These are phyloP conservation scores for Pyracantha coccinea DNA, from an alignment of 331 rosid genomes.

Conservation along the genomic window DNA sequence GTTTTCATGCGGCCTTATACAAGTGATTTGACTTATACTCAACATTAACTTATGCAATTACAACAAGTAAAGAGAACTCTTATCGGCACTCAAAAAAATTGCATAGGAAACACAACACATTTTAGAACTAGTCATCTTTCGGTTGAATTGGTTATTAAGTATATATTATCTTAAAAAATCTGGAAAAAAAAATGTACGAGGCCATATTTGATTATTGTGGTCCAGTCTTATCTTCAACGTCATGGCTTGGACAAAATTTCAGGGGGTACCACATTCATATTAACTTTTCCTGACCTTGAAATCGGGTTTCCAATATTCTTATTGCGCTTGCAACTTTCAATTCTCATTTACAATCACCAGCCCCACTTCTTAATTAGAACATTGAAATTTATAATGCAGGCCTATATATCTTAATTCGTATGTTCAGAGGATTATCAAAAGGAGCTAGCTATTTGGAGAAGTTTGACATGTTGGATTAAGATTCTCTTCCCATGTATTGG, in stretches of 20 bases:
- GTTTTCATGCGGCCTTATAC: too few relatives aligned
- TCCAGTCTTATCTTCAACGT: slow-evolving; percentile 34
- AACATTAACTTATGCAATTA: too few relatives aligned
- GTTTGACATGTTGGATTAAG: background rate
- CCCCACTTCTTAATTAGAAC: background rate
- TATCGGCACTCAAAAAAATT: too few relatives aligned
- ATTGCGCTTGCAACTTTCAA: background rate
- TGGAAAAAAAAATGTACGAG: background rate
- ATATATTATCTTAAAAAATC: too few relatives aligned
- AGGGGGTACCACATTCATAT: slow-evolving; percentile 25
- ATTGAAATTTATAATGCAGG: background rate
- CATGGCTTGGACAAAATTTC: slow-evolving; percentile 30
- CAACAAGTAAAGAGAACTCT: too few relatives aligned
- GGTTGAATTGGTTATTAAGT: too few relatives aligned
- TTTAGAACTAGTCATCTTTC: too few relatives aligned
- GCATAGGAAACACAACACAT: too few relatives aligned
- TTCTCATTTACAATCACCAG: background rate
- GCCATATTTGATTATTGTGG: slow-evolving; percentile 33
- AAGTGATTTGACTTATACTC: too few relatives aligned
- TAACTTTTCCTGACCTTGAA: background rate
- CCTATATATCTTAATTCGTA: background rate
- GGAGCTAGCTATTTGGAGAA: background rate
- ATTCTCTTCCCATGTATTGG: too few relatives aligned
- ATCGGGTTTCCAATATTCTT: background rate
- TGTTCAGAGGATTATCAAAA: background rate